Evolutionary conservation across 1,139 yeast species (phyloP), one percentile per base, ranked within the genome.

Genomic region (Saccharomyces hybrid): DNA sequence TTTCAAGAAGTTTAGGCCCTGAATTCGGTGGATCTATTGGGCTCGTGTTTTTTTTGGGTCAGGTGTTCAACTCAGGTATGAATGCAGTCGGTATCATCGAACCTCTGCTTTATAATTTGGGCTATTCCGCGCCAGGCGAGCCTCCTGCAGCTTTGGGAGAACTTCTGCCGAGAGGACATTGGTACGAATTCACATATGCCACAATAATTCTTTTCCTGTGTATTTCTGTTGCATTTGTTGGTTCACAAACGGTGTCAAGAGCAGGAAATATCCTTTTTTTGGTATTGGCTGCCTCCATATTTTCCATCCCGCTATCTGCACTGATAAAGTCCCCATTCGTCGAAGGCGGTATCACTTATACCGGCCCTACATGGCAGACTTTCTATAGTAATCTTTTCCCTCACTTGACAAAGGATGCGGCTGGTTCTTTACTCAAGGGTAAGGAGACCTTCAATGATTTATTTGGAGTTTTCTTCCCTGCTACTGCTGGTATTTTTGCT

Each of bases 401-500:
- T 0, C 77, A 80, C 52, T 89, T 89, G 67, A 90, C 97, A 0
- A 77, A 81, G 50, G 95, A 95, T 14, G 97, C 98, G 3, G 97
- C 96, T 2, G 98, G 98, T 0, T 86, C 96, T 9, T 83, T 84
- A 42, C 73, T 80, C 52, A 76, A 80, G 3, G 75, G 78, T 0
- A 80, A 77, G 23, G 97, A 91, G 69, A 88, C 84, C 1, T 89
- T 91, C 65, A 81, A 84, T 55, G 86, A 88, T 67, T 72, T 93
- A 61, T 93, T 93, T 78, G 98, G 98, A 2, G 88, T 93, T 52
- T 88, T 93, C 69, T 93, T 93, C 74, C 98, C 99, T 13, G 97
- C 99, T 0, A 91, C 98, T 0, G 96, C 98, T 2, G 99, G 99
- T 57, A 91, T 93, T 46, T 86, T 91, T 70, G 98, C 99, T 1